Conservation (phyloP, 441 rosid species). For the Gossypium gossypioides region DNA sequence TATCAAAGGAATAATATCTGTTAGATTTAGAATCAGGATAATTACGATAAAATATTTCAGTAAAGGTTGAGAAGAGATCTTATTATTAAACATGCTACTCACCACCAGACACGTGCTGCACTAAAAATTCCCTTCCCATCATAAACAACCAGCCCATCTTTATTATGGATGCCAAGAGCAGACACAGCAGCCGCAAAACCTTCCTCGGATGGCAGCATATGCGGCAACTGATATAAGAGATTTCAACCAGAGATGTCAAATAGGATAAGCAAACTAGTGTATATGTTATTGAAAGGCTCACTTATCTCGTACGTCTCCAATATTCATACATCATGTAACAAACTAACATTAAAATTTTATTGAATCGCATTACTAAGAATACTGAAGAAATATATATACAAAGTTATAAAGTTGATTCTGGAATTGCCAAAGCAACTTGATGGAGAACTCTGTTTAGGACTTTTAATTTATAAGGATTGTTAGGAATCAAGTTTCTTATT, state of each 20-base stretch:
- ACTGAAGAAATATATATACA: not conserved
- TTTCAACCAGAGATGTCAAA: slow-evolving; percentile 5
- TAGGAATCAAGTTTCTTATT: not conserved
- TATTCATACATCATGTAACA: not conserved
- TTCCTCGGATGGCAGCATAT: slow-evolving; percentile 90
- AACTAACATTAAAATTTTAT: not conserved
- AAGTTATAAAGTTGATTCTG: not conserved
- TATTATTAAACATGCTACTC: slow-evolving; percentile 26
- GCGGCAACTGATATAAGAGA: slow-evolving; percentile 58
- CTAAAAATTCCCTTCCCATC: slow-evolving; percentile 96
- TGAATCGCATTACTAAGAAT: not conserved
- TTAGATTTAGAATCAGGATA: slow-evolving; percentile 1
- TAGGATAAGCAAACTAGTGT: not conserved
- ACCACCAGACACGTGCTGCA: slow-evolving; percentile 99
- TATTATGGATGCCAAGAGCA: slow-evolving; percentile 81
- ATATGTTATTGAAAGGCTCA: not conserved
- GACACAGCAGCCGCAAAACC: slow-evolving; percentile 92
- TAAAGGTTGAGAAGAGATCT: not conserved
- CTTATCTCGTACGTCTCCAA: not conserved
- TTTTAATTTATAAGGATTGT: not conserved
- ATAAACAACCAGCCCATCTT: slow-evolving; percentile 80
- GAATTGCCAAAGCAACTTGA: not conserved
- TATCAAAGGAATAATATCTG: slow-evolving; percentile 7
- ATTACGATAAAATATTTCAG: not conserved
- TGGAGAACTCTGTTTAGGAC: not conserved